Conservation (phyloP, 257 asterid genomes). For the Parsonsia alboflavescens region DNA sequence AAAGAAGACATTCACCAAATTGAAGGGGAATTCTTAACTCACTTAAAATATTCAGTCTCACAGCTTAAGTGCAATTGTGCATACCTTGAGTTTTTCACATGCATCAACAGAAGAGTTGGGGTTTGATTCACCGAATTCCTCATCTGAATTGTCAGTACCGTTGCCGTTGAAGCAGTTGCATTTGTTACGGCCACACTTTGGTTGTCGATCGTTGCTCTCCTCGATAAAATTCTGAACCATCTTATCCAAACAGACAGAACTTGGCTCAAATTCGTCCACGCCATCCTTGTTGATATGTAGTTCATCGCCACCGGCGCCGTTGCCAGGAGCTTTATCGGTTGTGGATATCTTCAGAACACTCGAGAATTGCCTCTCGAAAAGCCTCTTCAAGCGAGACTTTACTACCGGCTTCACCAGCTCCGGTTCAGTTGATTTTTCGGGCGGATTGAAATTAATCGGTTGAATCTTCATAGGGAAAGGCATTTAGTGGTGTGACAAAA, state of each 20-base stretch:
- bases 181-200: conserved; percentile 46
- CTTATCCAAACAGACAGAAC: conserved; percentile 66
- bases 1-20: conserved; percentile 19
- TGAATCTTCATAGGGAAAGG: conserved; percentile 72
- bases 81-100: conserved; percentile 65
- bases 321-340: conserved; percentile 27
- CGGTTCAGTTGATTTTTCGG: conserved; percentile 30
- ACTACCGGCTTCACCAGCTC: conserved; percentile 54
- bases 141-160: conserved; percentile 61
- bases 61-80: too few species aligned
- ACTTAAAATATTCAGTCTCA: background rate
- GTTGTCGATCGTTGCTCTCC: conserved; percentile 53
- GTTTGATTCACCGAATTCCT: conserved; percentile 45
- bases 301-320: conserved; percentile 25
- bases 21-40: too few species aligned
- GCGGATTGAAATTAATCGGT: conserved; percentile 54
- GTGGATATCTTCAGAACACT: conserved; percentile 38
- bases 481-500: conserved; percentile 14
- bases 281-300: conserved; percentile 32
- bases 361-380: conserved; percentile 74
- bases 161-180: conserved; percentile 75
- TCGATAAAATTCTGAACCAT: conserved; percentile 90
- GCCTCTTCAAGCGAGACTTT: conserved; percentile 70
- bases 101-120: conserved; percentile 31
- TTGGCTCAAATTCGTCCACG: conserved; percentile 68